A percentile compares a stretch with the other conserved stretches of the same genome.
phyloP scores from a whole-genome alignment of 768 basidiomycete genomes.

The Neoboletus subvelutipes region DNA sequence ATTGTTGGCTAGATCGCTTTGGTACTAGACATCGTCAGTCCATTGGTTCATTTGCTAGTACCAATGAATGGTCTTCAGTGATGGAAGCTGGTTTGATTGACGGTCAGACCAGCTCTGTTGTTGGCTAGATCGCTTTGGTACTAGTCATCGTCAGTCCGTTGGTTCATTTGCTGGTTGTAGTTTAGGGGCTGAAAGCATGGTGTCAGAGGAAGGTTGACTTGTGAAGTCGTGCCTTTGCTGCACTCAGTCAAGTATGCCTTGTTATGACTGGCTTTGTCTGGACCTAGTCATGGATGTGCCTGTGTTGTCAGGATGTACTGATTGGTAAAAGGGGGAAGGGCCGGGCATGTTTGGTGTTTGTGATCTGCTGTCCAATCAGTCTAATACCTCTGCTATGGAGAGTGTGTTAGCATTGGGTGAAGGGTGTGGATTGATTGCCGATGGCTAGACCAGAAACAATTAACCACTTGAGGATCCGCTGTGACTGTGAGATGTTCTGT shows the following conservation, averaged over 20 bases:
- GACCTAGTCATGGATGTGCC: background rate
- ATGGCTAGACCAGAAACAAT: conserved; percentile 5
- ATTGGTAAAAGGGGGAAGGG: background rate
- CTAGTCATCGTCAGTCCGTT: too few relatives aligned
- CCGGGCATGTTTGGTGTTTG: background rate
- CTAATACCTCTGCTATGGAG: background rate
- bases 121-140: too few relatives aligned
- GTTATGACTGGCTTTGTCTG: background rate
- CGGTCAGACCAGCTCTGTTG: too few relatives aligned
- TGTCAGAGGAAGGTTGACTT: background rate
- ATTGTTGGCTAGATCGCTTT: too few relatives aligned
- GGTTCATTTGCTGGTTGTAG: too few relatives aligned
- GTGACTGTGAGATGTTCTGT: background rate
- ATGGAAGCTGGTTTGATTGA: too few relatives aligned
- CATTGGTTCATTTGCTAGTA: too few relatives aligned
- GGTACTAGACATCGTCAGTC: too few relatives aligned
- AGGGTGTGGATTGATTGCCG: conserved; percentile 8
- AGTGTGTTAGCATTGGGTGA: background rate
- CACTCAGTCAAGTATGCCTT: background rate
- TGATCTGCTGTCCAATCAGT: too few relatives aligned
- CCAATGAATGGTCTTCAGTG: too few relatives aligned
- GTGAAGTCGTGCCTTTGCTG: background rate
- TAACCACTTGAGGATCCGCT: conserved; percentile 19
- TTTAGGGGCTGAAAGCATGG: background rate
- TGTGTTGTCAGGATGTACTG: conserved; percentile 1